A percentile compares a stretch with the other conserved stretches of the same genome.
Evolutionary conservation across 148 eudicot species (phyloP).

Genomic region (Mesembryanthemum crystallinum): DNA sequence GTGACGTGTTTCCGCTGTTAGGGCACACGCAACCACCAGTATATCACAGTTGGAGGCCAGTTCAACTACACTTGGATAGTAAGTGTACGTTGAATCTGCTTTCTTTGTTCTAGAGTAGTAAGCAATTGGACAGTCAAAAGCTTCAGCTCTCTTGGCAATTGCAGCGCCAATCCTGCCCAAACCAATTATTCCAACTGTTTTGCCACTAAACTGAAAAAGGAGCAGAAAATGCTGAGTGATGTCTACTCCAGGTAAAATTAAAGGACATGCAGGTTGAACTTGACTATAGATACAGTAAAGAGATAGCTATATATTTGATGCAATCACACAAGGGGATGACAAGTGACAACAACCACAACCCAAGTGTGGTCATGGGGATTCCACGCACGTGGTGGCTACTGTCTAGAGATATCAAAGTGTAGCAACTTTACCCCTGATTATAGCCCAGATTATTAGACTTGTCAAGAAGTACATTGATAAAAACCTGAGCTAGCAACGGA

Average conservation of each 20-base stretch:
- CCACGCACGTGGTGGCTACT: too few species aligned
- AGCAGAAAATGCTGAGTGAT: neutral
- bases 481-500: neutral
- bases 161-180: constrained; percentile 78
- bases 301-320: neutral
- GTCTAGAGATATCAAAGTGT: too few species aligned
- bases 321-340: neutral
- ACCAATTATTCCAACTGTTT: constrained; percentile 84
- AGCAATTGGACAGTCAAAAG: constrained; percentile 72
- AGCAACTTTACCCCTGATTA: too few species aligned
- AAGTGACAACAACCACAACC: too few species aligned
- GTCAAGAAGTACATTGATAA: neutral
- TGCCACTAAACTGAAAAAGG: constrained; percentile 66
- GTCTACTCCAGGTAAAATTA: neutral
- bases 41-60: constrained; percentile 72
- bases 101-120: constrained; percentile 77
- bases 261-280: neutral
- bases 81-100: constrained; percentile 51
- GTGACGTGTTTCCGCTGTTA: constrained; percentile 68
- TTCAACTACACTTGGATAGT: constrained; percentile 51
- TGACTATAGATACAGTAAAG: neutral
- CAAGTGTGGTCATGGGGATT: neutral
- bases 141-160: constrained; percentile 83
- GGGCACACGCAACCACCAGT: constrained; percentile 70
- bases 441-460: too few species aligned